Evolutionary conservation across 2,329 filamentous ascomycete species (phyloP).

Genomic region (Penicillium paneum): DNA sequence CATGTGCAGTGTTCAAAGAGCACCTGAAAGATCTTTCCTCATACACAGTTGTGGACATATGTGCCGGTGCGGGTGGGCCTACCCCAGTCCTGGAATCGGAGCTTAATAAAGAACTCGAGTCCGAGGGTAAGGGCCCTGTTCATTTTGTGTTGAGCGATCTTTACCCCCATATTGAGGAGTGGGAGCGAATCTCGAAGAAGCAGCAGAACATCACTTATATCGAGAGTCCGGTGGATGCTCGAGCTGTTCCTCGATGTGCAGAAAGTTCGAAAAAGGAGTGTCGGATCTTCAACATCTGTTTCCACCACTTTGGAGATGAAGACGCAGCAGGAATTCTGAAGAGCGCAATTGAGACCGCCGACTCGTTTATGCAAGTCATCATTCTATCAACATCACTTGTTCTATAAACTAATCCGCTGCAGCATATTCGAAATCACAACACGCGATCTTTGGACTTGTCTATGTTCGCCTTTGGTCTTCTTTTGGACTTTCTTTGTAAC

Average conservation of each 20-base stretch:
- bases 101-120: slow-evolving; percentile 49
- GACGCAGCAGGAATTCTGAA: slow-evolving; percentile 60
- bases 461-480: slow-evolving; percentile 29
- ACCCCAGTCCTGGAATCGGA: slow-evolving; percentile 62
- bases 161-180: slow-evolving; percentile 61
- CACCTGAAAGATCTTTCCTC: slow-evolving; percentile 48
- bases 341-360: slow-evolving; percentile 41
- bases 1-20: slow-evolving; percentile 13
- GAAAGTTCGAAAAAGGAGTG: slow-evolving; percentile 54
- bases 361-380: slow-evolving; percentile 25
- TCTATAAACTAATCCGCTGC: neutral
- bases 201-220: slow-evolving; percentile 61
- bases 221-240: slow-evolving; percentile 61
- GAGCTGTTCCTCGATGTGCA: slow-evolving; percentile 38
- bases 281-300: slow-evolving; percentile 69
- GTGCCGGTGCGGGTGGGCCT: slow-evolving; percentile 69
- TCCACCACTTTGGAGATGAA: slow-evolving; percentile 71
- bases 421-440: slow-evolving; percentile 19
- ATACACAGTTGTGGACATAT: slow-evolving; percentile 71
- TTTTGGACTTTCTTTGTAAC: slow-evolving; percentile 30
- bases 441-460: slow-evolving; percentile 13
- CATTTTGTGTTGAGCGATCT: slow-evolving; percentile 65
- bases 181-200: slow-evolving; percentile 52
- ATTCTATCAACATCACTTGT: neutral
- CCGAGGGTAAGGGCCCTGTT: slow-evolving; percentile 33